Base-by-base conservation (phyloP, 176 grass and related monocot species). In the Phragmites australis region DNA sequence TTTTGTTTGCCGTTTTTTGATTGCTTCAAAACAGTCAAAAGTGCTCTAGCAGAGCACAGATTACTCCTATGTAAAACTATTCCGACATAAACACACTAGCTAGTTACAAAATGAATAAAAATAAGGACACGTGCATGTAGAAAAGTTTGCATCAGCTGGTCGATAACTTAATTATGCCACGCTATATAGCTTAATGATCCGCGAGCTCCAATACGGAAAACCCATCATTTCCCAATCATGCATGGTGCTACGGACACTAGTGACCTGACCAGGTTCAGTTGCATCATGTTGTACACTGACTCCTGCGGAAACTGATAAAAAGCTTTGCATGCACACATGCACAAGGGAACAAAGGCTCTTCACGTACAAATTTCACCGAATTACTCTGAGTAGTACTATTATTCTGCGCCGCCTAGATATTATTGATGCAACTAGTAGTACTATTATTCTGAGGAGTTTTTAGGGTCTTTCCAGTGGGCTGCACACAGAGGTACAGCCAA, bases 141-240 rank as follows among this genome's bases (percentile, higher is more conserved):
- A 40, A 39, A 54, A 74, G 12, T 42, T 75, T 7, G 37, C 32
- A 27, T 34, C 1, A 21, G 57, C 32, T 40, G 22, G 57, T 14
- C 7, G 1, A 15, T 10, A 15, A 42, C 34, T 59, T 30, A 32
- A 53, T 6, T 54, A 74, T 21, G 56, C 25, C 22, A 29, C 15
- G 12, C 19, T 74, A 42, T 75, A 3, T 45, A 19, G 58, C 21
- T 78, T 47, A 65, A 16, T 67, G 13, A 45, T 16, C 31, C 16
- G 47, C 32, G 21, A 12, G 17, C 19, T 84, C 63, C 76, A 80
- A 80, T 69, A 69, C 63, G 70, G 64, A 76, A 85, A 81, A 41
- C 9, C 8, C 56, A 71, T 65, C n/a, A 64, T 85, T 65, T 64
- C 71, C 82, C 68, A 76, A 81, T 85, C 82, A 89, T 89, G 81